Evolutionary conservation across 1,284 basidiomycete genomes (phyloP), one percentile per base, ranked within the genome.

Genomic region (Apiotrichum veenhuisii): DNA sequence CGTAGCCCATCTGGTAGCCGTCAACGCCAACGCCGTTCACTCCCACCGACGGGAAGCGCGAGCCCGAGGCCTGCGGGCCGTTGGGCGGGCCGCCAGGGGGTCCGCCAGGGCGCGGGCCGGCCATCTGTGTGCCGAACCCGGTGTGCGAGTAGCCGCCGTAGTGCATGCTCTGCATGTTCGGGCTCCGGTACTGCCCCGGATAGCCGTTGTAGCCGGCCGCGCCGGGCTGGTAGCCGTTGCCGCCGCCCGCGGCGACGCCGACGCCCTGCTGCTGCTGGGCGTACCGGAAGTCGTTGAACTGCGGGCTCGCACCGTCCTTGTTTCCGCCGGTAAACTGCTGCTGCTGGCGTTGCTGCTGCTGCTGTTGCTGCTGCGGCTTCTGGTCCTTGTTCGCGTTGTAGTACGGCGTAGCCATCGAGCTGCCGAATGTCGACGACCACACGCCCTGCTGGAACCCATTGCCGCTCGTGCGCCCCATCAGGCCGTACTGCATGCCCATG

Each of bases 371-470:
- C 40, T 10, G 37, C 55, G 45, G 47, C 61, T 61, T 55, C 54
- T 64, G 59, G 30, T 64, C 60, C 17, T 54, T 36, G 25, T 34
- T 23, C 25, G 18, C 41, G 18, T 43, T 41, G 51, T 70, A 72
- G 9, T 61, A 69, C 0, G 65, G 58, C 0, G 59, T 55, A 14
- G 68, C 57, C 63, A 69, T 63, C 2, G 65, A 61, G 15, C 66
- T 63, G 27, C 66, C 69, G 38, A 73, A 73, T 18, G 67, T 63
- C 11, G 67, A 61, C 5, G 69, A 69, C 49, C 72, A 74, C 5
- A 73, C 59, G 10, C 64, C 67, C 46, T 70, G 68, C 53, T 69
- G 67, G 57, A 50, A 61, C 8, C 55, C 65, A 54, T 59, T 62
- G 48, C 55, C 43, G 36, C 50, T 46, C 23, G 48, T 58, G 34